phyloP scores from a whole-genome alignment of 208 protist genomes.

The Crithidia sp. region DNA sequence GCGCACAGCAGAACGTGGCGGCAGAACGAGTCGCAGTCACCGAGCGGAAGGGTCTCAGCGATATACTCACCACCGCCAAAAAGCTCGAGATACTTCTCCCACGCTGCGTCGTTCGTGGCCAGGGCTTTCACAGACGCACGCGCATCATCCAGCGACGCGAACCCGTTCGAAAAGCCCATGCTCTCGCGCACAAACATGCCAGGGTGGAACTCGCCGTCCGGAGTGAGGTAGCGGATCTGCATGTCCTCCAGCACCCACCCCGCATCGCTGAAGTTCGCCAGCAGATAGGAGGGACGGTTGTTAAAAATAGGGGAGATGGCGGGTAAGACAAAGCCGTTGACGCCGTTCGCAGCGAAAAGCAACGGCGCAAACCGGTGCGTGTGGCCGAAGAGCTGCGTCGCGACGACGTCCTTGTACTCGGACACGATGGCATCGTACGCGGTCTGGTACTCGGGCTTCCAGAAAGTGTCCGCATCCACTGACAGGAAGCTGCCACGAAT shows the following conservation, averaged over 20 bases:
- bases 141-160: conserved; percentile 30
- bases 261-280: conserved; percentile 46
- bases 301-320: conserved; percentile 65
- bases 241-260: conserved; percentile 44
- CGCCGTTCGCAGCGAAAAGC: conserved; percentile 24
- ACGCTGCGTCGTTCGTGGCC: background rate
- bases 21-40: background rate
- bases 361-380: conserved; percentile 66
- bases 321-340: conserved; percentile 56
- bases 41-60: background rate
- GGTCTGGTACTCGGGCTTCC: conserved; percentile 65
- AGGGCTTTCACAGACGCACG: background rate
- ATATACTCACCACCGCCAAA: background rate
- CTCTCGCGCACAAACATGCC: conserved; percentile 37
- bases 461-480: conserved; percentile 59
- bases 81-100: background rate
- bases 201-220: conserved; percentile 36
- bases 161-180: conserved; percentile 34
- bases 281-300: conserved; percentile 73
- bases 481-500: background rate
- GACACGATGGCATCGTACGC: conserved; percentile 58
- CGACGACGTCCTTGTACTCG: conserved; percentile 47
- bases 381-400: conserved; percentile 77
- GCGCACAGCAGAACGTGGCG: background rate
- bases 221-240: conserved; percentile 50